Evolutionary conservation across 176 grass and related monocot genomes (phyloP).

Genomic region (Rhynchospora pubera): DNA sequence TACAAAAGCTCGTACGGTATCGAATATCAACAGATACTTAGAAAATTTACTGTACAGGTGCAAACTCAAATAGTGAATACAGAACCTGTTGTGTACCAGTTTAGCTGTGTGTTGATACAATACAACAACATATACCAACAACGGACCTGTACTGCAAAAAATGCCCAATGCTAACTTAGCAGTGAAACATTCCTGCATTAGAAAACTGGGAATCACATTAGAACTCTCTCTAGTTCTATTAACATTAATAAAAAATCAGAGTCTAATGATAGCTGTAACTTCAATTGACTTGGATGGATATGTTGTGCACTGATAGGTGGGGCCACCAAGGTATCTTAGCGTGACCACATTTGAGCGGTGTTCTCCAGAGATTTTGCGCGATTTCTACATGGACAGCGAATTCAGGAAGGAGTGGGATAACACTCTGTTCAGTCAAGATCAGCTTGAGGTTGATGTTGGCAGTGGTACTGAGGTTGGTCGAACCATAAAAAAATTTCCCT

Average conservation of each 20-base stretch:
- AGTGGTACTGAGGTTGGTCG: constrained; percentile 68
- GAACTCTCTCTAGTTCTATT: neutral
- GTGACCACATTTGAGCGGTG: constrained; percentile 77
- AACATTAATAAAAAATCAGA: neutral
- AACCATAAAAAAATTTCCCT: constrained; percentile 87
- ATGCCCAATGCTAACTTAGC: neutral
- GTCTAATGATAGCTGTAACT: neutral
- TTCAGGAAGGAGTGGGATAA: constrained; percentile 94
- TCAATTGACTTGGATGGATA: neutral
- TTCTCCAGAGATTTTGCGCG: constrained; percentile 65
- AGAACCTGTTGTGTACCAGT: neutral
- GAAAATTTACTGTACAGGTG: neutral
- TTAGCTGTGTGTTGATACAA: neutral
- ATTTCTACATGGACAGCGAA: constrained; percentile 99
- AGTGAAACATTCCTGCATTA: neutral
- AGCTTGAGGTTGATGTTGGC: constrained; percentile 60
- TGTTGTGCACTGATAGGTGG: constrained; percentile 38
- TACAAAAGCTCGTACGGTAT: neutral
- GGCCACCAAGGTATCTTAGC: constrained; percentile 76
- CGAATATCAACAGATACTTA: neutral
- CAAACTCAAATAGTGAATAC: neutral
- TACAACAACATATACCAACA: neutral
- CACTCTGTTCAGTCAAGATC: constrained; percentile 64
- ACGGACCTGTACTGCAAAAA: neutral
- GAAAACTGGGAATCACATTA: neutral